These are phyloP conservation scores for Zygosaccharomyces kombuchaensis DNA, from an alignment of 805 yeast species.

Conservation along the genomic window DNA sequence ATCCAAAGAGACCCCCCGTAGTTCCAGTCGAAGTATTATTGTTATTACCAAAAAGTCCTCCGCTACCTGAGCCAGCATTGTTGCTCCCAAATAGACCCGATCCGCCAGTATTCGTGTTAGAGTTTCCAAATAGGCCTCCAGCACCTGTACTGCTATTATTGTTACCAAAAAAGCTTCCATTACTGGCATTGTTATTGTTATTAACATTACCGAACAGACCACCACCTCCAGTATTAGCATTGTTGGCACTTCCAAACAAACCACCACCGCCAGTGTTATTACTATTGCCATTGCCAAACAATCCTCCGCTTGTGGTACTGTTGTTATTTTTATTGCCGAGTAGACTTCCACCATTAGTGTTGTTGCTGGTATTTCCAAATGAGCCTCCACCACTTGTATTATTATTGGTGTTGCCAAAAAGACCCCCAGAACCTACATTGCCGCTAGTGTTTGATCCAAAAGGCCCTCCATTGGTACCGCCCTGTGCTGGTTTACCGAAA, in stretches of 20 bases:
- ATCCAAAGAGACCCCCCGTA: slow-evolving; percentile 37
- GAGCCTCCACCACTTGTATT: slow-evolving; percentile 19
- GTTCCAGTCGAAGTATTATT: slow-evolving; percentile 16
- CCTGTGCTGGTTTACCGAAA: slow-evolving; percentile 35
- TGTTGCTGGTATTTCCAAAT: slow-evolving; percentile 21
- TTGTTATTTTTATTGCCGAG: slow-evolving; percentile 19
- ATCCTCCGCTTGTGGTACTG: slow-evolving; percentile 17
- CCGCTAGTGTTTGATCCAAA: slow-evolving; percentile 34
- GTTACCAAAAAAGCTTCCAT: slow-evolving; percentile 33
- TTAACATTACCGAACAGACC: slow-evolving; percentile 21
- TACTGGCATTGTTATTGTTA: slow-evolving; percentile 11
- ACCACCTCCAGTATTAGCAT: slow-evolving; percentile 18
- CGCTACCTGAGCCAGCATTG: slow-evolving; percentile 16
- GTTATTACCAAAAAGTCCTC: slow-evolving; percentile 33
- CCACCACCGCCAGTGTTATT: slow-evolving; percentile 26
- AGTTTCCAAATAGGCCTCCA: slow-evolving; percentile 31
- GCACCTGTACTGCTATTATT: slow-evolving; percentile 10
- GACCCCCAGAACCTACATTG: slow-evolving; percentile 4
- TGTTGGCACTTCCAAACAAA: slow-evolving; percentile 29
- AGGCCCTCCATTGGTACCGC: slow-evolving; percentile 32
- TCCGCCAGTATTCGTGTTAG: slow-evolving; percentile 12
- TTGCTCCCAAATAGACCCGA: slow-evolving; percentile 35
- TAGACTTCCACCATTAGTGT: slow-evolving; percentile 27
- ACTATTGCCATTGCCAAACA: slow-evolving; percentile 24
- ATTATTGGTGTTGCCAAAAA: slow-evolving; percentile 1